Conservation (phyloP, 2,329 filamentous ascomycete genomes). For the Pestalotiopsis sp. region DNA sequence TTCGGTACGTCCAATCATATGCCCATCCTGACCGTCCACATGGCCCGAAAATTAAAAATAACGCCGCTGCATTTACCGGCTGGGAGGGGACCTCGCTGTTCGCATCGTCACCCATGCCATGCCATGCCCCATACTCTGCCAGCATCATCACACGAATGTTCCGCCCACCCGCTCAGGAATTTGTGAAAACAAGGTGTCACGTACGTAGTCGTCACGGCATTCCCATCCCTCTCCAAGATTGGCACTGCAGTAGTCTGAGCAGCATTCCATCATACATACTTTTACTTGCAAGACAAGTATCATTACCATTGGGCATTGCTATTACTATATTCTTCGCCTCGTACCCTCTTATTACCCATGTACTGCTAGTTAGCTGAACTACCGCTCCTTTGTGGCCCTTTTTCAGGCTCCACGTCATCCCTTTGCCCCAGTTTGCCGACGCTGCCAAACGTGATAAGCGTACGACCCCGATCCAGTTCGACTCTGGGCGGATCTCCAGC, state of each 20-base stretch:
- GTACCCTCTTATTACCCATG: background rate
- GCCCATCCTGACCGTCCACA: background rate
- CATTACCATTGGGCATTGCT: background rate
- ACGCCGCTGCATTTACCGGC: background rate
- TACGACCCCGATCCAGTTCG: background rate
- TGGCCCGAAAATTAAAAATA: constrained; percentile 13
- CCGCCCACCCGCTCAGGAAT: background rate
- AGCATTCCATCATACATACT: background rate
- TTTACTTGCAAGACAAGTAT: background rate
- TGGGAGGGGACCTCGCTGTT: background rate
- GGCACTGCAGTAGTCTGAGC: background rate
- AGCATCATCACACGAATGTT: background rate
- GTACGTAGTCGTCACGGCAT: background rate
- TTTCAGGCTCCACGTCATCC: constrained; percentile 10
- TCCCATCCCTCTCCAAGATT: background rate
- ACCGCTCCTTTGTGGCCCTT: background rate
- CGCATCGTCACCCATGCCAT: background rate
- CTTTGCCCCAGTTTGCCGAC: background rate
- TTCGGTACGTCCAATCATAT: background rate
- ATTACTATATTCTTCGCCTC: background rate
- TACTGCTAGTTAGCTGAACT: background rate
- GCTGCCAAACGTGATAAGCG: constrained; percentile 9
- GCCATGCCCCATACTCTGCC: background rate
- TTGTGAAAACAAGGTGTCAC: background rate
- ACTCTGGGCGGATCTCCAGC: constrained; percentile 5